These are phyloP conservation scores for Stipa capillata DNA, from an alignment of 176 grass and related monocot genomes.

Conservation along the genomic window DNA sequence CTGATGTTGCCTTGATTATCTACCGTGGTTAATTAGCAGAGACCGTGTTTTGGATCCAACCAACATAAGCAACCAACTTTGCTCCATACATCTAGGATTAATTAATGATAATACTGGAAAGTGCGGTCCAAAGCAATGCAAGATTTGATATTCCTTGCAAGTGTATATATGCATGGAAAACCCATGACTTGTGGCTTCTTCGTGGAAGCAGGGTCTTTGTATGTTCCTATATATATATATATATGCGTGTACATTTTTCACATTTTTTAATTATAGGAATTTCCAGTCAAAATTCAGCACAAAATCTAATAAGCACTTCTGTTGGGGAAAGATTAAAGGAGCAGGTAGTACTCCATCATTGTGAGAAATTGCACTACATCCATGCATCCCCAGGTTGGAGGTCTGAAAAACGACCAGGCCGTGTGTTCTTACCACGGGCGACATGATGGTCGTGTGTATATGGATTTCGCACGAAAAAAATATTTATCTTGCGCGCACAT, in stretches of 20 bases:
- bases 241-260: no score
- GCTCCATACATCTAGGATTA: neutral
- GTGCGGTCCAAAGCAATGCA: neutral
- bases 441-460: neutral
- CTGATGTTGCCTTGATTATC: neutral
- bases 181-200: neutral
- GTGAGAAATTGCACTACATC: neutral
- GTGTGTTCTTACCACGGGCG: neutral
- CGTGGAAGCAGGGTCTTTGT: neutral
- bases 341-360: neutral
- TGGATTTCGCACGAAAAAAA: neutral
- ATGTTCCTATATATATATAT: no score
- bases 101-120: neutral
- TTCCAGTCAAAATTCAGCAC: neutral
- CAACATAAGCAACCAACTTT: neutral
- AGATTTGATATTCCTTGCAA: neutral
- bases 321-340: neutral
- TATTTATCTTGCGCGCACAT: neutral
- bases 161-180: neutral
- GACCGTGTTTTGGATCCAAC: neutral
- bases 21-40: neutral
- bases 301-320: neutral
- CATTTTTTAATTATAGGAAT: no score
- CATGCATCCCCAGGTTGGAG: neutral
- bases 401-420: neutral